Evolutionary conservation across 495 filamentous ascomycete genomes (phyloP).

Genomic region (Aspergillus leporis): DNA sequence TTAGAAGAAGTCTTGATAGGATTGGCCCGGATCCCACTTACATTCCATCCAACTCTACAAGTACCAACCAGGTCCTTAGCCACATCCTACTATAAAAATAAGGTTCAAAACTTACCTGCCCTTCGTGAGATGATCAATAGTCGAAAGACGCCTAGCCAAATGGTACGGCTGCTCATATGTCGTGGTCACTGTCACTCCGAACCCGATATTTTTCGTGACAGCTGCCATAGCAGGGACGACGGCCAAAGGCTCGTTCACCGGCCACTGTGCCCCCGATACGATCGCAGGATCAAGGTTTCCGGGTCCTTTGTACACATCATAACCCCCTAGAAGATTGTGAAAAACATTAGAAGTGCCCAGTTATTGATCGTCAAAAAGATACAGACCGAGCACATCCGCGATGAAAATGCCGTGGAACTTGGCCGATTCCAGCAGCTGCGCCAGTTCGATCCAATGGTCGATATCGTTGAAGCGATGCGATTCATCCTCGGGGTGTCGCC

Average conservation of each 20-base stretch:
- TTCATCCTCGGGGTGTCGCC: conserved; percentile 54
- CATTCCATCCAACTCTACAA: conserved; percentile 59
- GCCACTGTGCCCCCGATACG: conserved; percentile 65
- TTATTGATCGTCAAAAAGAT: neutral
- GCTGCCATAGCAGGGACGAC: conserved; percentile 49
- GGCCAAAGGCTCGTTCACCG: conserved; percentile 55
- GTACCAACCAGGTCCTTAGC: neutral
- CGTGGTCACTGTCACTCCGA: conserved; percentile 68
- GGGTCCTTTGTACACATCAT: conserved; percentile 66
- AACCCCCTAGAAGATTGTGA: conserved; percentile 41
- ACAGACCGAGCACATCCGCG: conserved; percentile 50
- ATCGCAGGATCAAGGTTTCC: conserved; percentile 58
- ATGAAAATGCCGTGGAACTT: conserved; percentile 61
- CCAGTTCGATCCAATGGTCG: conserved; percentile 50
- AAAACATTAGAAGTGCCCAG: neutral
- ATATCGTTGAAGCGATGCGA: conserved; percentile 56
- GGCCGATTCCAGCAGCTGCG: conserved; percentile 48
- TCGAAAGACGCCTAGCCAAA: conserved; percentile 63
- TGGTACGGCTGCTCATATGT: conserved; percentile 73
- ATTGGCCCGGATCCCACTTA: conserved; percentile 19
- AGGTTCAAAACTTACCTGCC: conserved; percentile 45
- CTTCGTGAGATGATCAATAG: conserved; percentile 66
- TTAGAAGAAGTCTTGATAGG: neutral
- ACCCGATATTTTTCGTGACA: conserved; percentile 63
- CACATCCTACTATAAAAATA: neutral